A percentile compares a stretch with the other conserved stretches of the same genome.
phyloP scores from a whole-genome alignment of 2,329 filamentous ascomycete species.

The Chaetomium sp. region DNA sequence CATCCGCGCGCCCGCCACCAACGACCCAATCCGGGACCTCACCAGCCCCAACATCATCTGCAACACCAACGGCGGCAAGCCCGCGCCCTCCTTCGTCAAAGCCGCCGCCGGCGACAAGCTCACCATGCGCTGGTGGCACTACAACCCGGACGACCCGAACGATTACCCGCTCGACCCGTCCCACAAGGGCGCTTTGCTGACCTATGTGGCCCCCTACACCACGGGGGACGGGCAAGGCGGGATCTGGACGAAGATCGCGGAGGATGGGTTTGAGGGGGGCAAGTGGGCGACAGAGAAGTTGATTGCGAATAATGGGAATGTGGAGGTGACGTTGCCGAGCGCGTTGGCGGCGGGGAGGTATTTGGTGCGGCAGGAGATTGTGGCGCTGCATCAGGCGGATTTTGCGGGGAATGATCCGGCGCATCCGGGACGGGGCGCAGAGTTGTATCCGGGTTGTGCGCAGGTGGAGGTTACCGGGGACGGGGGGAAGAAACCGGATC shows the following conservation, averaged over 20 bases:
- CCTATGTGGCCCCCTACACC: slow-evolving; percentile 33
- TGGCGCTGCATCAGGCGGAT: slow-evolving; percentile 30
- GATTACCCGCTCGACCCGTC: slow-evolving; percentile 24
- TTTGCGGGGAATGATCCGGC: slow-evolving; percentile 9
- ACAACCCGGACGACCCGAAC: slow-evolving; percentile 29
- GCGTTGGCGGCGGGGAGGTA: slow-evolving; percentile 23
- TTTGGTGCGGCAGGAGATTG: slow-evolving; percentile 31
- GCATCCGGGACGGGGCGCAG: slow-evolving; percentile 25
- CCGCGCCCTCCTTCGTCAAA: slow-evolving; percentile 28
- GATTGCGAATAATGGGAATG: slow-evolving; percentile 19
- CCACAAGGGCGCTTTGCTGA: slow-evolving; percentile 30
- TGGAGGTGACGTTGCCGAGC: slow-evolving; percentile 26
- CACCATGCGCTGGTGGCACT: slow-evolving; percentile 33
- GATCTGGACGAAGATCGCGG: slow-evolving; percentile 35
- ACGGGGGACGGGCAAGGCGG: slow-evolving; percentile 28
- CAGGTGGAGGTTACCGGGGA: slow-evolving; percentile 30
- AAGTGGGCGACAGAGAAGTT: slow-evolving; percentile 25
- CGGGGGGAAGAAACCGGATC: slow-evolving; percentile 23
- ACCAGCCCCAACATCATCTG: slow-evolving; percentile 31
- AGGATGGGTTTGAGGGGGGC: slow-evolving; percentile 31
- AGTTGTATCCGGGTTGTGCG: slow-evolving; percentile 32
- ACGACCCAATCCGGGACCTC: slow-evolving; percentile 31
- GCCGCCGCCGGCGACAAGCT: slow-evolving; percentile 31
- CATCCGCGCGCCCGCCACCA: slow-evolving; percentile 35
- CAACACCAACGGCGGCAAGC: slow-evolving; percentile 32